Base-by-base conservation (phyloP, 768 basidiomycete species). In the Phlegmacium glaucopus region DNA sequence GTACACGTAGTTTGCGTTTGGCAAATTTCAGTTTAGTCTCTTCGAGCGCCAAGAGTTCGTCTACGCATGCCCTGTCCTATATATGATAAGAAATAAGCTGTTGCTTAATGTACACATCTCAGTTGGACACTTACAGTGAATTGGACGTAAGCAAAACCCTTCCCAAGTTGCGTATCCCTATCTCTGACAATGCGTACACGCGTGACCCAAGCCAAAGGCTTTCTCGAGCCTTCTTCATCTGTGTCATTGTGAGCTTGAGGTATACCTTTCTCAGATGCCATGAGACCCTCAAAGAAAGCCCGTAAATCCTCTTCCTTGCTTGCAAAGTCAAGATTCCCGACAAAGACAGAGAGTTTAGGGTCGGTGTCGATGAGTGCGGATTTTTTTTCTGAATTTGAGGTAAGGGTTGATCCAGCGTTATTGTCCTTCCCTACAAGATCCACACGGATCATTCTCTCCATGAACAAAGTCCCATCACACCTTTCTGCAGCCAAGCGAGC, bases 71-170 rank as follows among this genome's bases (percentile, higher is more conserved):
- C 1, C 84, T 83, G 54, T 96, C 92, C 94, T 98, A 38, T 13
- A 13, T 7, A 5, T 17, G 28, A 48, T 52, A 30, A 32, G 39
- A 48, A 32, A 39, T 16, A 40, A 22, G 40, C 2, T 39, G 25
- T 45, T 25, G 39, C 2, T 13, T 35, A 18, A 40, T 28, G 48
- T 25, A 15, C 50, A 51, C 38, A 39, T n/a, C 18, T 42, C 10
- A 22, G 28, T 30, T 25, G 15, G 40, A n/a, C 18, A 74, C 86
- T 51, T 64, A 95, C 95, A 47, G 72, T 63, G 52, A 97, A 90
- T 56, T 92, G 85, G 15, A 98, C 83, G 59, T 97, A 96, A 9
- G 88, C 92, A 63, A 97, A 94, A 4, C 94, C 94, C 68, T 95
- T 96, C 10, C 94, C 95, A 11, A 97, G 78, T 55, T 93, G 92